phyloP scores from a whole-genome alignment of 2,329 filamentous ascomycete genomes.

The Colletotrichum orchidophilum region DNA sequence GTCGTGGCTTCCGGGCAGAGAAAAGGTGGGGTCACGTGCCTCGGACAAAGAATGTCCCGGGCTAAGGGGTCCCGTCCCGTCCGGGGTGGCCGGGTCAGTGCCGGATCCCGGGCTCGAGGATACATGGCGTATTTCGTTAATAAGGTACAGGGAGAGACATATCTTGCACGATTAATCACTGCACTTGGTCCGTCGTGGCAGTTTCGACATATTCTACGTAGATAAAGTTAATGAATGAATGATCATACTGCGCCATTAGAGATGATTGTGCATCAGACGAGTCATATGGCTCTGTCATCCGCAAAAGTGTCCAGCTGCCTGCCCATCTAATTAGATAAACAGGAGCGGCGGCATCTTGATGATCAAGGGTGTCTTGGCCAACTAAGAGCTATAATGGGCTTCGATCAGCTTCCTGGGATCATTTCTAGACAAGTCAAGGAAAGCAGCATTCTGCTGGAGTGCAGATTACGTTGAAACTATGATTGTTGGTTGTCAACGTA shows the following conservation, averaged over 20 bases:
- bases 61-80: neutral
- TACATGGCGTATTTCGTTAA: neutral
- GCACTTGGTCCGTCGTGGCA: neutral
- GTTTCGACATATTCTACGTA: neutral
- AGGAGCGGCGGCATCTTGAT: neutral
- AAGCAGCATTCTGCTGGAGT: neutral
- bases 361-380: neutral
- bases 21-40: slow-evolving; percentile 8
- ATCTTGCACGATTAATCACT: neutral
- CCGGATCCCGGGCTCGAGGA: neutral
- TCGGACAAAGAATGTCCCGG: slow-evolving; percentile 28
- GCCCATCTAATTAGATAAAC: neutral
- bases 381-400: neutral
- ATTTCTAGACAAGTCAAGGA: neutral
- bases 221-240: neutral
- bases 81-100: neutral
- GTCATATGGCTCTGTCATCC: neutral
- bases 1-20: slow-evolving; percentile 8
- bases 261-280: neutral
- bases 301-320: neutral
- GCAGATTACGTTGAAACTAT: neutral
- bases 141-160: no score
- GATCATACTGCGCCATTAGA: neutral
- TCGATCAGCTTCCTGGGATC: neutral
- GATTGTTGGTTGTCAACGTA: neutral